phyloP scores from a whole-genome alignment of 1,284 basidiomycete species.

The Pascua guehoae region DNA sequence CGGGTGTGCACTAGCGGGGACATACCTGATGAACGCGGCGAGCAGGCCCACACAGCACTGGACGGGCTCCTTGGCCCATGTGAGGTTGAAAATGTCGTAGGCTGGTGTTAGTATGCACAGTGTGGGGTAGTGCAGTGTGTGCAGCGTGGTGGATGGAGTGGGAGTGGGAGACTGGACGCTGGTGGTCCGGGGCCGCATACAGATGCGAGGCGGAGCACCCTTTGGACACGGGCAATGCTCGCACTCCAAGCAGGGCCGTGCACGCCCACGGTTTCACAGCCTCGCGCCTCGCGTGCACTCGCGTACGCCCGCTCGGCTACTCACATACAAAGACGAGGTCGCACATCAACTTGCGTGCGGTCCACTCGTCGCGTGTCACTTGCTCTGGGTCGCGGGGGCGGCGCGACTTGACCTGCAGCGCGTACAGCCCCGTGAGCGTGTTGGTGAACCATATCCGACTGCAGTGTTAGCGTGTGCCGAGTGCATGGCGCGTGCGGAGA shows the following conservation, averaged over 20 bases:
- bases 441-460: constrained; percentile 44
- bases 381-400: constrained; percentile 7
- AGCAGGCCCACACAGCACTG: constrained; percentile 36
- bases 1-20: constrained; percentile 2
- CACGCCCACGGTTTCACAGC: no score
- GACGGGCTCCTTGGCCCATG: constrained; percentile 38
- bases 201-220: no score
- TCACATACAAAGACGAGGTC: constrained; percentile 45
- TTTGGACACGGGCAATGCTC: no score
- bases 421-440: constrained; percentile 40
- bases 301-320: constrained; percentile 7
- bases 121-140: no score
- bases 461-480: neutral
- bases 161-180: neutral
- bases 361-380: constrained; percentile 30
- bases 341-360: constrained; percentile 35
- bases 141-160: neutral
- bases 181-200: no score
- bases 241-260: no score
- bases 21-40: constrained; percentile 41
- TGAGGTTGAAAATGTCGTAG: constrained; percentile 41
- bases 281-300: no score
- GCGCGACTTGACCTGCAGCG: constrained; percentile 22
- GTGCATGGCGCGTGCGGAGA: neutral
- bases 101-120: constrained; percentile 21